These are phyloP conservation scores for Kregervanrija delftensis DNA, from an alignment of 805 yeast genomes.

Conservation along the genomic window DNA sequence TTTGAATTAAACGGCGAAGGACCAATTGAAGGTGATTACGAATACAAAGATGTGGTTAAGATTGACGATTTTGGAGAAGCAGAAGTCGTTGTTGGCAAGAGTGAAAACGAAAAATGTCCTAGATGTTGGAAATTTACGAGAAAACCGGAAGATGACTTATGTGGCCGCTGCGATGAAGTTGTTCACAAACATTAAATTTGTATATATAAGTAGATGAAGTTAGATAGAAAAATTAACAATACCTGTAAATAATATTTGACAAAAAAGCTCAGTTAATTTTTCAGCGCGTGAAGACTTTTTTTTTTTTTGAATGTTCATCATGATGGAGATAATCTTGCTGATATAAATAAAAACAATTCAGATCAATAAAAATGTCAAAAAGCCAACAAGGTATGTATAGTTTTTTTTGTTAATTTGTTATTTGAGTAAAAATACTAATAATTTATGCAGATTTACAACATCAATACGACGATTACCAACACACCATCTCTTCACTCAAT, in stretches of 20 bases:
- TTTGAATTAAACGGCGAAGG: constrained; percentile 30
- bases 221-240: no score
- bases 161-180: constrained; percentile 56
- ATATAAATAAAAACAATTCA: no score
- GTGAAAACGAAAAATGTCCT: constrained; percentile 61
- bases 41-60: constrained; percentile 16
- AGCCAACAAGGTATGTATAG: not conserved
- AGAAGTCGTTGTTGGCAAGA: constrained; percentile 31
- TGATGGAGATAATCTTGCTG: no score
- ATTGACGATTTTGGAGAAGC: constrained; percentile 24
- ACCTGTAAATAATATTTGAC: no score
- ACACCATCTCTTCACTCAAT: constrained; percentile 37
- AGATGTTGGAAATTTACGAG: constrained; percentile 88
- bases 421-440: no score
- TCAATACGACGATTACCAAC: constrained; percentile 46
- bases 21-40: constrained; percentile 18
- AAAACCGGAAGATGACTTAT: constrained; percentile 42
- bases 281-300: no score
- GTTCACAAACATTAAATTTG: constrained; percentile 9
- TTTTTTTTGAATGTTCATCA: no score
- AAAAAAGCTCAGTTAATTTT: no score
- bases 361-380: not conserved
- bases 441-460: constrained; percentile 29
- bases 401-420: not conserved
- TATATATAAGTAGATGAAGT: not conserved